Conservation (phyloP, 805 yeast species). For the Metschnikowia orientalis region DNA sequence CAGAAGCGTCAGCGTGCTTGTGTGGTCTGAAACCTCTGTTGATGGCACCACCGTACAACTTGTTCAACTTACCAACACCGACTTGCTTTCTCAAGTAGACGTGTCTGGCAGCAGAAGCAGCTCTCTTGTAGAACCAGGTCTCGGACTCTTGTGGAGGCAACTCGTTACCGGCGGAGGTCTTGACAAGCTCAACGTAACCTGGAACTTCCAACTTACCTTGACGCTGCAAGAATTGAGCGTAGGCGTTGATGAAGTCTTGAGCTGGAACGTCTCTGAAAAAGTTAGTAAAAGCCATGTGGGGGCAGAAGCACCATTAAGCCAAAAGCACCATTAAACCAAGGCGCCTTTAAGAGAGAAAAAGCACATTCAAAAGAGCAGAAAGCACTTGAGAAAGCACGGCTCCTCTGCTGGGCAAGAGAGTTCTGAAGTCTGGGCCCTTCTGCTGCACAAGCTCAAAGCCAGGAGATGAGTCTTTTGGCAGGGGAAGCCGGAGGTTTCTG, state of each 20-base stretch:
- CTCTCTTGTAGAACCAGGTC: conserved; percentile 99
- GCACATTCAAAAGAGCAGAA: too few species aligned
- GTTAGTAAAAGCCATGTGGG: conserved; percentile 25
- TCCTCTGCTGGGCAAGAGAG: too few species aligned
- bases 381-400: too few species aligned
- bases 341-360: too few species aligned
- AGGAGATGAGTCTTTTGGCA: too few species aligned
- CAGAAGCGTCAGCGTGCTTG: conserved; percentile 98
- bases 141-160: conserved; percentile 99
- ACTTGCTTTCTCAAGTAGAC: conserved; percentile 98
- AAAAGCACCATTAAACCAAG: too few species aligned
- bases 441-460: too few species aligned
- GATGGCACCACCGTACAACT: conserved; percentile 97
- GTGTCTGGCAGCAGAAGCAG: conserved; percentile 99
- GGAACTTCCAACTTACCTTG: conserved; percentile 99
- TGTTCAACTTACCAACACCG: conserved; percentile 99
- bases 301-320: too few species aligned
- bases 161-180: conserved; percentile 98
- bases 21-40: conserved; percentile 99
- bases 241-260: conserved; percentile 98
- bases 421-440: too few species aligned
- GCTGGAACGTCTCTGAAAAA: conserved; percentile 98
- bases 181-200: conserved; percentile 99
- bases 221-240: conserved; percentile 99
- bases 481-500: too few species aligned